A percentile compares a stretch with the other conserved stretches of the same genome.
Evolutionary conservation across 768 basidiomycete species (phyloP).

Genomic region (Lactarius indigo): DNA sequence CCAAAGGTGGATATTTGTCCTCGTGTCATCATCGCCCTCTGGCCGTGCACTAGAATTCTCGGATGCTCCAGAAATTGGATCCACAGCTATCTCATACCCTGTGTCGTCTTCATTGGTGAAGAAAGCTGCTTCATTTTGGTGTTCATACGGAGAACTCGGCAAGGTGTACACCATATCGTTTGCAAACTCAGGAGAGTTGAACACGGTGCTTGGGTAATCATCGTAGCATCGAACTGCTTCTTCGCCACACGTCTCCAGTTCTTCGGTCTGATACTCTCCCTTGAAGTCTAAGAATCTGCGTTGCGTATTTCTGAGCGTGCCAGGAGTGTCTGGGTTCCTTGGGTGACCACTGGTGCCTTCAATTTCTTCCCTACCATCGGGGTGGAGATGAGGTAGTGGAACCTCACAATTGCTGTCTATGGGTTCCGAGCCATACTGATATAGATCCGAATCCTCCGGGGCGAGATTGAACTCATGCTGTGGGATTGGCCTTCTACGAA

Average conservation of each 20-base stretch:
- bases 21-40: neutral
- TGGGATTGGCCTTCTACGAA: conserved; percentile 10
- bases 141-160: conserved; percentile 1
- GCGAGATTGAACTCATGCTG: neutral
- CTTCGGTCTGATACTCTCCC: neutral
- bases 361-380: neutral
- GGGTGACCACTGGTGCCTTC: neutral
- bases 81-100: neutral
- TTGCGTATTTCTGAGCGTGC: neutral
- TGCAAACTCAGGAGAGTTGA: neutral
- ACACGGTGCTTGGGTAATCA: neutral
- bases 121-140: neutral
- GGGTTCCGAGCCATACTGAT: conserved; percentile 11
- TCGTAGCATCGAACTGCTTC: neutral
- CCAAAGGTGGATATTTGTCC: conserved; percentile 14
- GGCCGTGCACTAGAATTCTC: neutral
- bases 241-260: neutral
- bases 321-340: neutral
- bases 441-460: neutral
- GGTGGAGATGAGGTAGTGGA: neutral
- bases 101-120: conserved; percentile 1
- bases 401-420: neutral
- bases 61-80: neutral
- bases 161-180: neutral
- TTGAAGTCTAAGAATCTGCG: neutral